Evolutionary conservation across 306 rosid species (phyloP).

Genomic region (Prunus dulcis): DNA sequence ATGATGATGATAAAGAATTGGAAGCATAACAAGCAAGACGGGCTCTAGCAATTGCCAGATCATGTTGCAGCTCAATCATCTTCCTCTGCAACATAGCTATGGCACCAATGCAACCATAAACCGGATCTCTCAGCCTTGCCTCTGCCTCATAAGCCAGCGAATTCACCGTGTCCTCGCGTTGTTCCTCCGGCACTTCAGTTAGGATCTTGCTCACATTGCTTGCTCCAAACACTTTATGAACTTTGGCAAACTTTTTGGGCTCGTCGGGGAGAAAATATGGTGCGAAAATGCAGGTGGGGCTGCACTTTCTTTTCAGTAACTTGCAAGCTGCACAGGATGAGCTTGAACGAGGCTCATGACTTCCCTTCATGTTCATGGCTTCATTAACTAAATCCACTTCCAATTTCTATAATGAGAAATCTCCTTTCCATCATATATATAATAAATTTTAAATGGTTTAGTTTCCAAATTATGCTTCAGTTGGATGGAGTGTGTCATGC

Average conservation of each 20-base stretch:
- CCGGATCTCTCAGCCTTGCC: slow-evolving; percentile 80
- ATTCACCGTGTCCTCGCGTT: slow-evolving; percentile 77
- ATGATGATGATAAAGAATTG: background rate
- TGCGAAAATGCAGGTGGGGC: slow-evolving; percentile 75
- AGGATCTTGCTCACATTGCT: slow-evolving; percentile 97
- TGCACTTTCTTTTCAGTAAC: slow-evolving; percentile 74
- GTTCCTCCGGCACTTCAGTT: slow-evolving; percentile 72
- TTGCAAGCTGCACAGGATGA: slow-evolving; percentile 98
- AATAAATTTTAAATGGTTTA: background rate
- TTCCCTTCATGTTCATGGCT: slow-evolving; percentile 63
- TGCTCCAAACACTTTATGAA: slow-evolving; percentile 94
- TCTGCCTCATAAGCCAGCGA: slow-evolving; percentile 87
- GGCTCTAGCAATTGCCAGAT: slow-evolving; percentile 74
- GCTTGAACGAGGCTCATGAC: slow-evolving; percentile 71
- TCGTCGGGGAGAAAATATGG: slow-evolving; percentile 82
- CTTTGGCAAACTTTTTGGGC: slow-evolving; percentile 75
- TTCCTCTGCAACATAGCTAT: slow-evolving; percentile 65
- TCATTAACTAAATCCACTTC: slow-evolving; percentile 13
- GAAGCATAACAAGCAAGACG: slow-evolving; percentile 63
- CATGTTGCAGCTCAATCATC: slow-evolving; percentile 76
- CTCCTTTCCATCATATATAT: background rate
- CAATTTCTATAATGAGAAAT: background rate
- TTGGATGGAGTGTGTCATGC: background rate
- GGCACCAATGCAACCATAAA: slow-evolving; percentile 95
- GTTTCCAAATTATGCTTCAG: background rate